phyloP scores from a whole-genome alignment of 2,329 filamentous ascomycete species.

The Colletotrichum plurivorum region DNA sequence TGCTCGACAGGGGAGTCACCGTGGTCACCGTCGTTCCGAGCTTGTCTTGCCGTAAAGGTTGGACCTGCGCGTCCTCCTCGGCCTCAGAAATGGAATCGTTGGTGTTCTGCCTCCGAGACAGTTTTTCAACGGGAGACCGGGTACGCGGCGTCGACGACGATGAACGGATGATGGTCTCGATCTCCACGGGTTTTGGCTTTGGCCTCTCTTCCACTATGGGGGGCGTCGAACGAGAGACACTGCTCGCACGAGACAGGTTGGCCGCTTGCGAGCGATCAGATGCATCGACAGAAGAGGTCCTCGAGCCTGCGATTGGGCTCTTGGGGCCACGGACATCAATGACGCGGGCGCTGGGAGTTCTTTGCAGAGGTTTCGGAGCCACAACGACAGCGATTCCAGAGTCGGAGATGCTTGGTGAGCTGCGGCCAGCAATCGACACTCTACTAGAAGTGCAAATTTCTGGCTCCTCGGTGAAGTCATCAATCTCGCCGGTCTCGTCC shows the following conservation, averaged over 20 bases:
- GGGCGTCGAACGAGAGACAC: conserved; percentile 53
- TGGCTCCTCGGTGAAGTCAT: conserved; percentile 66
- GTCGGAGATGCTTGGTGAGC: conserved; percentile 65
- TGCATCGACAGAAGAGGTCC: conserved; percentile 62
- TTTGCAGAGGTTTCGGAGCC: conserved; percentile 54
- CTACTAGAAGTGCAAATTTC: conserved; percentile 70
- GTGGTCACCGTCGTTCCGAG: conserved; percentile 17
- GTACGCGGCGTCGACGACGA: conserved; percentile 43
- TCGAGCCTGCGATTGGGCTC: conserved; percentile 64
- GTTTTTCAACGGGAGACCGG: conserved; percentile 50
- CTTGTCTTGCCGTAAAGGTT: conserved; percentile 27
- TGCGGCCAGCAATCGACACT: conserved; percentile 67
- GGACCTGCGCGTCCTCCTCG: conserved; percentile 53
- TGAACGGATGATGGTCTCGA: conserved; percentile 38
- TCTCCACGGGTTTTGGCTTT: conserved; percentile 44
- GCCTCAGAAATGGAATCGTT: conserved; percentile 60
- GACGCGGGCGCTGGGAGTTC: conserved; percentile 68
- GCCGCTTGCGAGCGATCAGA: conserved; percentile 58
- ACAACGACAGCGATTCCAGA: conserved; percentile 56
- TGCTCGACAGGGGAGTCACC: conserved; percentile 8
- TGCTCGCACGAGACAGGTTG: conserved; percentile 58
- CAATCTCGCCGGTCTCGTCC: conserved; percentile 62
- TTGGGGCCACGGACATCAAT: conserved; percentile 69
- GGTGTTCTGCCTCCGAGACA: conserved; percentile 46
- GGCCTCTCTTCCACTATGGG: conserved; percentile 57